Conservation (phyloP, 345 rosid species). For the Ricinus communis region DNA sequence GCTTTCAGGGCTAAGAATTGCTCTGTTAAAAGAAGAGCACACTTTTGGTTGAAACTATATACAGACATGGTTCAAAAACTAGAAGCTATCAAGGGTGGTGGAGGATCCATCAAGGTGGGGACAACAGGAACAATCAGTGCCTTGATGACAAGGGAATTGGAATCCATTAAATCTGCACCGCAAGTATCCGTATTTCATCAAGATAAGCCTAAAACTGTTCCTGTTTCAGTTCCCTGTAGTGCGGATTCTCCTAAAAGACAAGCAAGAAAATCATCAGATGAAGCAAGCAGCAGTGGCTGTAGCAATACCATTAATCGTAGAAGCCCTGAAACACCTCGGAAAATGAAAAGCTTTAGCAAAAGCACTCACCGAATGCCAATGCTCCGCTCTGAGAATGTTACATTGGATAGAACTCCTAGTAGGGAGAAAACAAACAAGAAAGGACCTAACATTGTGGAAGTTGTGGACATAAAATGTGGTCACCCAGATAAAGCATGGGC, state of each 20-base stretch:
- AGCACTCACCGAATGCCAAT: conserved; percentile 56
- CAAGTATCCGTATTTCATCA: conserved; percentile 36
- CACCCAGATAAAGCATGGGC: conserved; percentile 78
- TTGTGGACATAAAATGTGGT: conserved; percentile 88
- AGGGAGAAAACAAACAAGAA: conserved; percentile 57
- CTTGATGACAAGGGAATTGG: conserved; percentile 82
- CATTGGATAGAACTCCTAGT: conserved; percentile 59
- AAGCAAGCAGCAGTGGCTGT: conserved; percentile 72
- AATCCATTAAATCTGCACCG: conserved; percentile 51
- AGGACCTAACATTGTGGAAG: conserved; percentile 63
- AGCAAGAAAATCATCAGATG: conserved; percentile 60
- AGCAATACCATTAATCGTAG: conserved; percentile 26
- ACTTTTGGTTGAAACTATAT: conserved; percentile 9
- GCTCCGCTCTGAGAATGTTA: conserved; percentile 54
- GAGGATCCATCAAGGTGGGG: conserved; percentile 86
- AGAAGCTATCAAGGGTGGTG: conserved; percentile 76
- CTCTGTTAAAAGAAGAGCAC: conserved; percentile 9
- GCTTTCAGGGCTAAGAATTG: background rate
- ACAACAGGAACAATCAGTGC: conserved; percentile 79
- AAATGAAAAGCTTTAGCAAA: conserved; percentile 47
- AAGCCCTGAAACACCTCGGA: conserved; percentile 39
- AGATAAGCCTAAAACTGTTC: conserved; percentile 40
- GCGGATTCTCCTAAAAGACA: conserved; percentile 56
- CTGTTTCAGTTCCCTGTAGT: conserved; percentile 53
- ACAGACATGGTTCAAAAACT: conserved; percentile 69